Percentiles rank a stretch among this genome's conserved stretches.
Conservation (phyloP, 257 asterid species). For the Penstemon eatonii region DNA sequence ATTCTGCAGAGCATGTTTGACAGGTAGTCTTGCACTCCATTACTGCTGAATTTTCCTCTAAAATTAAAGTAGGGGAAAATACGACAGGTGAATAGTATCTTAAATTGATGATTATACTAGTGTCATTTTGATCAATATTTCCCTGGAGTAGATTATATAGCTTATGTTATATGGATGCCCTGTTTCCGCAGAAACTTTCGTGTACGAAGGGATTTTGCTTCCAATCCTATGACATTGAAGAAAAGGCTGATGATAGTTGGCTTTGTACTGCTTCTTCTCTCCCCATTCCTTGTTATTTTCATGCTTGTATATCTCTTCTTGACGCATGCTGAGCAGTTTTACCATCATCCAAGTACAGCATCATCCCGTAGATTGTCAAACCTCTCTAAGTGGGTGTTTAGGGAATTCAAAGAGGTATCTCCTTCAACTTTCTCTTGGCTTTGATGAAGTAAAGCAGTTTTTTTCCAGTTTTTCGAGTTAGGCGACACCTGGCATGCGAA, state of each 20-base stretch:
- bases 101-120: background rate
- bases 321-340: conserved; percentile 97
- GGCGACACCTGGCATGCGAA: too few species aligned
- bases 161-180: conserved; percentile 14
- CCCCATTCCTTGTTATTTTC: conserved; percentile 94
- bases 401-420: conserved; percentile 97
- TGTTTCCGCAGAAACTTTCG: conserved; percentile 70
- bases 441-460: too few species aligned
- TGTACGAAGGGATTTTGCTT: conserved; percentile 76
- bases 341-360: conserved; percentile 92
- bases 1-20: conserved; percentile 96
- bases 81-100: background rate
- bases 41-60: too few species aligned
- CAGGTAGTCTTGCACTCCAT: conserved; percentile 40
- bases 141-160: conserved; percentile 11
- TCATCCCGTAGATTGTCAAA: conserved; percentile 98
- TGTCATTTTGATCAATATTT: conserved; percentile 1
- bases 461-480: too few species aligned
- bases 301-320: conserved; percentile 95
- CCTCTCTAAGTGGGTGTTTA: conserved; percentile 90
- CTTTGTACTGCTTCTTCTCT: conserved; percentile 69
- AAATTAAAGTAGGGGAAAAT: too few species aligned
- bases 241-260: conserved; percentile 95
- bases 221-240: conserved; percentile 74
- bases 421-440: background rate